phyloP scores from a whole-genome alignment of 2,329 filamentous ascomycete species.

The Rutstroemia sp. region DNA sequence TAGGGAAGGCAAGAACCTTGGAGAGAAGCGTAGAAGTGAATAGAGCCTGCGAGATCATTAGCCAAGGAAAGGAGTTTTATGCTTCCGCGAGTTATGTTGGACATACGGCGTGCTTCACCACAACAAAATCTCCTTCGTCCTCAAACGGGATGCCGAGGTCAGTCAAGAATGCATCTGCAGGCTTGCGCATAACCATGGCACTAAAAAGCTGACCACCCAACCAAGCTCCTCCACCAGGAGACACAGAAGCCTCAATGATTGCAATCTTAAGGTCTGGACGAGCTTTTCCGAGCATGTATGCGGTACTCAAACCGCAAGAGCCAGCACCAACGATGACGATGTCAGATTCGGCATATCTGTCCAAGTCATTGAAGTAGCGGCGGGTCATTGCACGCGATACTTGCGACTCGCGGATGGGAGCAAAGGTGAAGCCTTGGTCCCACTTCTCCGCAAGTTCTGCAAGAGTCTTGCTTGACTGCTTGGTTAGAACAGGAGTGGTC shows the following conservation, averaged over 20 bases:
- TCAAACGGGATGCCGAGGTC: constrained; percentile 81
- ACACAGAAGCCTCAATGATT: constrained; percentile 81
- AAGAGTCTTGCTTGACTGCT: constrained; percentile 36
- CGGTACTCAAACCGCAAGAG: constrained; percentile 77
- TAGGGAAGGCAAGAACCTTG: constrained; percentile 76
- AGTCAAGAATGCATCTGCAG: constrained; percentile 74
- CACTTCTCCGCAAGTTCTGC: constrained; percentile 67
- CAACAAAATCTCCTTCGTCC: constrained; percentile 80
- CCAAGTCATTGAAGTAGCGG: constrained; percentile 86
- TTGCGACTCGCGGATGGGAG: constrained; percentile 83
- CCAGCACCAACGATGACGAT: constrained; percentile 90
- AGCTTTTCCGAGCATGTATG: constrained; percentile 75
- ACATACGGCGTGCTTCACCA: constrained; percentile 77
- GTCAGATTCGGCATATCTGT: constrained; percentile 85
- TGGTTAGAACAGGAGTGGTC: constrained; percentile 39
- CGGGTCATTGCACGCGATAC: constrained; percentile 90
- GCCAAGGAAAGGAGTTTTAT: too few species aligned
- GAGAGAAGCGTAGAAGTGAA: constrained; percentile 85
- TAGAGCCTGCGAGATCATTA: constrained; percentile 43
- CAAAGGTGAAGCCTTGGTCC: constrained; percentile 67
- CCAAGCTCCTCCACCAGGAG: constrained; percentile 85
- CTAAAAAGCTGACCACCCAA: constrained; percentile 90
- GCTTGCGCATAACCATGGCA: constrained; percentile 93
- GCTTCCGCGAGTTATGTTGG: too few species aligned
- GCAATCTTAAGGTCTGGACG: constrained; percentile 88